A percentile compares a stretch with the other conserved stretches of the same genome.
phyloP scores from a whole-genome alignment of 352 stramenopile genomes.

The Phytophthora europaea region DNA sequence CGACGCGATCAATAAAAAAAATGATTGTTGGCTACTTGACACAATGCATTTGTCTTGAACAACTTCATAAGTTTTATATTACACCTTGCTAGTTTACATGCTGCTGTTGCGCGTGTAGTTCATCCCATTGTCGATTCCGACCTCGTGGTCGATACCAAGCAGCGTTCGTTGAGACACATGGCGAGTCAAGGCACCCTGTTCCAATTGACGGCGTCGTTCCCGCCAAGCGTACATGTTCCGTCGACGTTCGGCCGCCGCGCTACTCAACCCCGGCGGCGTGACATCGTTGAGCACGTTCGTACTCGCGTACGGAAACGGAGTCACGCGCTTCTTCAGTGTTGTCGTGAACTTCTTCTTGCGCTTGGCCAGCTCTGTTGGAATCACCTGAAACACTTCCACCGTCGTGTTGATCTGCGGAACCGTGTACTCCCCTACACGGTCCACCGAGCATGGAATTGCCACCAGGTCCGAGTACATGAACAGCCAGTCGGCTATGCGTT shows the following conservation, averaged over 20 bases:
- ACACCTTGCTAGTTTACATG: constrained; percentile 37
- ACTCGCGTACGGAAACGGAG: constrained; percentile 7
- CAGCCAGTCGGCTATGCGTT: constrained; percentile 58
- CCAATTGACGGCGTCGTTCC: constrained; percentile 38
- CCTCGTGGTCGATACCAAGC: constrained; percentile 7
- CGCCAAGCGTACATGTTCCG: constrained; percentile 42
- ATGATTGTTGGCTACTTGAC: not conserved
- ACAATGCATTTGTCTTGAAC: not conserved
- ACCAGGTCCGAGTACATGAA: constrained; percentile 52
- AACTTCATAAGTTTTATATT: constrained; percentile 12
- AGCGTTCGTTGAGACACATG: constrained; percentile 33
- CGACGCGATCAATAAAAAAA: constrained; percentile 24
- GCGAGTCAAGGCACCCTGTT: constrained; percentile 31
- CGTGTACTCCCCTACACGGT: constrained; percentile 51
- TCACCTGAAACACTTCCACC: constrained; percentile 57
- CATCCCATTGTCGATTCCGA: not conserved
- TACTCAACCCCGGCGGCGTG: constrained; percentile 31
- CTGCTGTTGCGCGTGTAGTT: constrained; percentile 26
- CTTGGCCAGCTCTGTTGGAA: constrained; percentile 35
- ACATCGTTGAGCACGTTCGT: constrained; percentile 8
- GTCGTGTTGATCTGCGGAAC: constrained; percentile 48
- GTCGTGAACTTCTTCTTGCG: constrained; percentile 55
- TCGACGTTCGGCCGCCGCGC: constrained; percentile 30
- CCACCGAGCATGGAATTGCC: constrained; percentile 40
- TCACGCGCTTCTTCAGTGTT: constrained; percentile 39